A percentile compares a stretch with the other conserved stretches of the same genome.
Conservation (phyloP, 306 rosid genomes). For the Pyrus betulifolia region DNA sequence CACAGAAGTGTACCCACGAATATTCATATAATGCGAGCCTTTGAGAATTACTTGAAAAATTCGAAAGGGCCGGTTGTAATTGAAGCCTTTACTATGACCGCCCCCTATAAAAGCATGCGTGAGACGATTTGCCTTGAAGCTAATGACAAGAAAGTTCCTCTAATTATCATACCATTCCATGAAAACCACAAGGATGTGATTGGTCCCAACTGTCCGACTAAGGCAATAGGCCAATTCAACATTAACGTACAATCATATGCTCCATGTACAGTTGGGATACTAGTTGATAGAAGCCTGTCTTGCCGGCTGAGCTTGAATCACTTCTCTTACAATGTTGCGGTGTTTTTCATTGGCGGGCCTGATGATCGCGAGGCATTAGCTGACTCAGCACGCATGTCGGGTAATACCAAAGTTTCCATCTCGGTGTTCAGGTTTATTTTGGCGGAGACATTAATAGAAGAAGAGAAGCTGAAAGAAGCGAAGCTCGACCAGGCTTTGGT, state of each 20-base stretch:
- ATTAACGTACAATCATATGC: slow-evolving; percentile 62
- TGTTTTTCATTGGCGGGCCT: slow-evolving; percentile 61
- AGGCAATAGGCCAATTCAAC: slow-evolving; percentile 37
- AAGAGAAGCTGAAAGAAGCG: background rate
- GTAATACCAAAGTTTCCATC: background rate
- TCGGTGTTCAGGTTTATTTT: background rate
- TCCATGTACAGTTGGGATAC: slow-evolving; percentile 75
- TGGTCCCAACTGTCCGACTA: slow-evolving; percentile 26
- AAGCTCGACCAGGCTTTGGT: slow-evolving; percentile 28
- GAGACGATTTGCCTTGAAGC: slow-evolving; percentile 25
- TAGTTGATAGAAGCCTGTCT: slow-evolving; percentile 46
- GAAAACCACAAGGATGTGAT: slow-evolving; percentile 24
- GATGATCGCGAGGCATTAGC: slow-evolving; percentile 68
- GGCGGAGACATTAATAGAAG: background rate
- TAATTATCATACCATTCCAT: slow-evolving; percentile 57
- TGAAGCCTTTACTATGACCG: slow-evolving; percentile 26
- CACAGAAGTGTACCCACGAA: slow-evolving; percentile 9
- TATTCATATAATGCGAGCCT: slow-evolving; percentile 35
- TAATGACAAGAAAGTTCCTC: slow-evolving; percentile 30
- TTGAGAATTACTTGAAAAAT: no score
- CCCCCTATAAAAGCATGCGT: slow-evolving; percentile 53
- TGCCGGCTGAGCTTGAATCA: slow-evolving; percentile 13
- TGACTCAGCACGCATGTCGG: slow-evolving; percentile 42
- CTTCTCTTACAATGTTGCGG: slow-evolving; percentile 30
- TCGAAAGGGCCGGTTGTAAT: slow-evolving; percentile 2